phyloP scores from a whole-genome alignment of 352 stramenopile genomes.

The Phytopythium montanum region DNA sequence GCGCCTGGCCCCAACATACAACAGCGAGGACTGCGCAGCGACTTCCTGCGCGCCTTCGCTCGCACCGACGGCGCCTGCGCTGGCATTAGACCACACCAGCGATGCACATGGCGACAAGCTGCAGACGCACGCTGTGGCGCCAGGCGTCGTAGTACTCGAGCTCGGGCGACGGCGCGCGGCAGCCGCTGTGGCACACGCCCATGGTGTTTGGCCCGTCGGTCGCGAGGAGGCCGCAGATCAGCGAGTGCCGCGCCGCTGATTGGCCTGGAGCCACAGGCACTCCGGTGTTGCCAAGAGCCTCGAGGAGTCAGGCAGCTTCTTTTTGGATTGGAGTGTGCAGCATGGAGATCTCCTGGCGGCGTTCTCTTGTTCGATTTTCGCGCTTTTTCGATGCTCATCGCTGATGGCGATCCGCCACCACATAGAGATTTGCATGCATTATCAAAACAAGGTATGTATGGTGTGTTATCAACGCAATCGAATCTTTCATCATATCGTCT shows the following conservation, averaged over 20 bases:
- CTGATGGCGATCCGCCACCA: background rate
- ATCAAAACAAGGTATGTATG: background rate
- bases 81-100: background rate
- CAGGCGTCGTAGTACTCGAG: constrained; percentile 72
- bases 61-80: background rate
- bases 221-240: background rate
- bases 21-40: background rate
- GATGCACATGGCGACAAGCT: constrained; percentile 2
- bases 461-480: background rate
- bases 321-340: background rate
- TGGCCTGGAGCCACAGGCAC: too few species aligned
- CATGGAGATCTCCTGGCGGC: background rate
- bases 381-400: background rate
- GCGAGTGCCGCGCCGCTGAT: too few species aligned
- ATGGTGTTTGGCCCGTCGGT: constrained; percentile 29
- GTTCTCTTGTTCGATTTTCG: constrained; percentile 10
- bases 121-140: constrained; percentile 18
- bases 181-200: constrained; percentile 57
- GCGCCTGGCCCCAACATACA: background rate
- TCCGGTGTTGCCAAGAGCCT: background rate
- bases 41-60: background rate
- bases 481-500: background rate
- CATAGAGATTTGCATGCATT: background rate
- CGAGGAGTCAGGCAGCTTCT: background rate
- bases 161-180: constrained; percentile 33